A percentile compares a stretch with the other conserved stretches of the same genome.
These are phyloP conservation scores for Stenogyne calaminthoides DNA, from an alignment of 305 asterid species.

Conservation along the genomic window DNA sequence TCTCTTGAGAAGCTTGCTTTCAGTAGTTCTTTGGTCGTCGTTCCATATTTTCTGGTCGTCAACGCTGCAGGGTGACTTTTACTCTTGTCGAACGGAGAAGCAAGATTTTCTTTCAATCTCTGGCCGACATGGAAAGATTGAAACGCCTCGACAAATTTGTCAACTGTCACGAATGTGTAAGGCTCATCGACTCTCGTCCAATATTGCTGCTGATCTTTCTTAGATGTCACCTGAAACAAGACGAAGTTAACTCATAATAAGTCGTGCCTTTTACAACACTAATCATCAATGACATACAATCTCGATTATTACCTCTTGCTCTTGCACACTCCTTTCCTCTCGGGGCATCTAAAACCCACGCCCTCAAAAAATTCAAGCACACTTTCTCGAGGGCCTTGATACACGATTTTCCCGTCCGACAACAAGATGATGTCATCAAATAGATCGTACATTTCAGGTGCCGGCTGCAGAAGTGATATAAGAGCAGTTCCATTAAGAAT, in stretches of 20 bases:
- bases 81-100: slow-evolving; percentile 48
- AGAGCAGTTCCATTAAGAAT: slow-evolving; percentile 59
- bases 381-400: slow-evolving; percentile 60
- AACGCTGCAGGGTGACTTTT: slow-evolving; percentile 58
- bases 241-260: not conserved
- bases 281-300: not conserved
- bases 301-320: slow-evolving; percentile 48
- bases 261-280: not conserved
- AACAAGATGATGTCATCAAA: slow-evolving; percentile 62
- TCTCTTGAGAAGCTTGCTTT: slow-evolving; percentile 53
- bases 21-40: slow-evolving; percentile 37
- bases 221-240: slow-evolving; percentile 49
- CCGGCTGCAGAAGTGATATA: slow-evolving; percentile 66
- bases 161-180: slow-evolving; percentile 48
- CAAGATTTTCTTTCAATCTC: slow-evolving; percentile 39
- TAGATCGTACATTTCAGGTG: slow-evolving; percentile 61
- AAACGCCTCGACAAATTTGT: slow-evolving; percentile 47
- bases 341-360: slow-evolving; percentile 64
- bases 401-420: slow-evolving; percentile 60
- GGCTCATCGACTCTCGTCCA: slow-evolving; percentile 46
- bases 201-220: slow-evolving; percentile 64
- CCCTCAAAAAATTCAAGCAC: slow-evolving; percentile 55
- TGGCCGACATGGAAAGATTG: slow-evolving; percentile 46
- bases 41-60: slow-evolving; percentile 44
- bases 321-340: slow-evolving; percentile 71